Conservation (phyloP, 1,284 basidiomycete genomes). For the Ganoderma resinaceum region DNA sequence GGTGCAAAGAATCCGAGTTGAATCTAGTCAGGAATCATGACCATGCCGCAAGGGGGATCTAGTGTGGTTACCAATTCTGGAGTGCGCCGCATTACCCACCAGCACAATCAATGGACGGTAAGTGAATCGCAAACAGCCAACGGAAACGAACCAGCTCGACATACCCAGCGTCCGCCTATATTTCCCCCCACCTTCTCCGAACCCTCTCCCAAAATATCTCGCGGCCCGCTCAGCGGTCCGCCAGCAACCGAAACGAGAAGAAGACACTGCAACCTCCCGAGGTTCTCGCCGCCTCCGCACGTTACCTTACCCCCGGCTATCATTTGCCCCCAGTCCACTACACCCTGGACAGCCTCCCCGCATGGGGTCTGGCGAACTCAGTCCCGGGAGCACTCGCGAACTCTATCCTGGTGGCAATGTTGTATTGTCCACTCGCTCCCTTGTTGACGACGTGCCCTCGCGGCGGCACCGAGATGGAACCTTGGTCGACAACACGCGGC, state of each 20-base stretch:
- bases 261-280: constrained; percentile 7
- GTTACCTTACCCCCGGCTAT: constrained; percentile 7
- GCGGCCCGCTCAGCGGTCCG: constrained; percentile 4
- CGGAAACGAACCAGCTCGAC: background rate
- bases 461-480: background rate
- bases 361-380: background rate
- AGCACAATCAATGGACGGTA: background rate
- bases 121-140: background rate
- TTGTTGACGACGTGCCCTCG: background rate
- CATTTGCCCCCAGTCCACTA: background rate
- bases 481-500: background rate
- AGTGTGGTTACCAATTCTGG: background rate
- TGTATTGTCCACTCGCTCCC: background rate
- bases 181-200: background rate
- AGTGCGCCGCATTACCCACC: background rate
- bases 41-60: background rate
- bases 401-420: background rate
- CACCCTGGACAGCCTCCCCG: background rate
- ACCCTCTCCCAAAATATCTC: background rate
- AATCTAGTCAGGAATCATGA: background rate
- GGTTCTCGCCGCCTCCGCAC: constrained; percentile 2
- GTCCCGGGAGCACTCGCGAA: background rate
- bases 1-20: background rate
- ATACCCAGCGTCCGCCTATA: background rate
- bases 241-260: background rate